A percentile compares a stretch with the other conserved stretches of the same genome.
phyloP scores from a whole-genome alignment of 176 grass and related monocot genomes.

The Triticum timopheevii region DNA sequence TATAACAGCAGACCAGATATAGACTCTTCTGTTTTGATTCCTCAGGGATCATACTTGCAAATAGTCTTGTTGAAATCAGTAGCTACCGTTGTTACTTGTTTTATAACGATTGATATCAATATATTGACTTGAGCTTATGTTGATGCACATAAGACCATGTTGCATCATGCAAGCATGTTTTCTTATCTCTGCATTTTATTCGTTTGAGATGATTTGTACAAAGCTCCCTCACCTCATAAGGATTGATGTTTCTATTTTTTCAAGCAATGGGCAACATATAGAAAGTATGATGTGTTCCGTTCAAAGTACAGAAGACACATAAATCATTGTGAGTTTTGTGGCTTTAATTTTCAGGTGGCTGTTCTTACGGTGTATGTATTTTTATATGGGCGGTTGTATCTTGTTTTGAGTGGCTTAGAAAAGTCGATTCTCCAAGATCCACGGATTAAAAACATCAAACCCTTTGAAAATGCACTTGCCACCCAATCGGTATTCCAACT shows the following conservation, averaged over 20 bases:
- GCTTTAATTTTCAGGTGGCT: slow-evolving; percentile 44
- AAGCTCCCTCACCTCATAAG: background rate
- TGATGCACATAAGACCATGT: background rate
- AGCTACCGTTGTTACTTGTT: background rate
- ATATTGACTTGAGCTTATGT: slow-evolving; percentile 13
- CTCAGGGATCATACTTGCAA: background rate
- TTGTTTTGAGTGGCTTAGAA: slow-evolving; percentile 71
- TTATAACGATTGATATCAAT: background rate
- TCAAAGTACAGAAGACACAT: slow-evolving; percentile 5
- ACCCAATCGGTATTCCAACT: slow-evolving; percentile 72
- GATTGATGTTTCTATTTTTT: slow-evolving; percentile 15
- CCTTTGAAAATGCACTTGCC: slow-evolving; percentile 64
- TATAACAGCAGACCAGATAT: background rate
- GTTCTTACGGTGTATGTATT: slow-evolving; percentile 69
- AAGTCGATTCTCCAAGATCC: slow-evolving; percentile 59
- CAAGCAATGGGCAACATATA: background rate
- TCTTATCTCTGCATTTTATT: slow-evolving; percentile 29
- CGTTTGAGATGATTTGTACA: slow-evolving; percentile 9
- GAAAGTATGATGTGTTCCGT: background rate
- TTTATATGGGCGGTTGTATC: slow-evolving; percentile 71
- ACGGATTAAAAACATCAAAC: slow-evolving; percentile 51
- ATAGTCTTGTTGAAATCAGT: background rate
- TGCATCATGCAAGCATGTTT: background rate
- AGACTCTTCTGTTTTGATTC: background rate
- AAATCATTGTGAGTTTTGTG: background rate